phyloP scores from a whole-genome alignment of 2,329 filamentous ascomycete species.

The Nannizzia gypsea region DNA sequence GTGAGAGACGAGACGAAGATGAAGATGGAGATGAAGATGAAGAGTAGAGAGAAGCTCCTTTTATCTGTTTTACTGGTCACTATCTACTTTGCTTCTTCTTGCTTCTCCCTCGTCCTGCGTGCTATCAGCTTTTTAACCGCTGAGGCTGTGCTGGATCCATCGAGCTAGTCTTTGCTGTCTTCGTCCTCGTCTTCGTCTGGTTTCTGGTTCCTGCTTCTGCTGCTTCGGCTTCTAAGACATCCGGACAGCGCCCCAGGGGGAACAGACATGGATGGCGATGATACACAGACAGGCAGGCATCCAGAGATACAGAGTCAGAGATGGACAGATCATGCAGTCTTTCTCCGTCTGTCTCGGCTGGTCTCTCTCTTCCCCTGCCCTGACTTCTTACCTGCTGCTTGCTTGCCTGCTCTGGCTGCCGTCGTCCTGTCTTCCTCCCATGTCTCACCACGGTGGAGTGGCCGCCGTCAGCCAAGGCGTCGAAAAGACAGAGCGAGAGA shows the following conservation, averaged over 20 bases:
- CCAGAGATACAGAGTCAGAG: no score
- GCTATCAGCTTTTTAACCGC: not conserved
- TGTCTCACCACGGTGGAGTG: conserved; percentile 7
- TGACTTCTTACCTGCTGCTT: not conserved
- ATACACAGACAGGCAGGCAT: not conserved
- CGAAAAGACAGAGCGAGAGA: no score
- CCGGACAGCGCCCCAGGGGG: no score
- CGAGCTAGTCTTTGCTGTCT: not conserved
- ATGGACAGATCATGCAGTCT: not conserved
- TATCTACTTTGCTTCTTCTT: not conserved
- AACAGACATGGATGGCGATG: not conserved
- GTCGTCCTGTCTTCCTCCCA: not conserved
- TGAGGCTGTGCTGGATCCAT: not conserved
- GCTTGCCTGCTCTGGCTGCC: no score
- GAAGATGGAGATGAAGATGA: not conserved
- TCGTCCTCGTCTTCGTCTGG: not conserved
- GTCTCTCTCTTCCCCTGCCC: not conserved
- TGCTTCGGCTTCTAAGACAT: no score
- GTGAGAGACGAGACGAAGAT: not conserved
- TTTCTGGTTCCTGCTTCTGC: no score
- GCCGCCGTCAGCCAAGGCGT: not conserved
- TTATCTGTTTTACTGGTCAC: not conserved
- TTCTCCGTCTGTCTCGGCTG: not conserved
- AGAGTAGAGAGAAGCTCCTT: not conserved
- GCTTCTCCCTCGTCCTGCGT: not conserved